Evolutionary conservation across 2,329 filamentous ascomycete genomes (phyloP), one percentile per base, ranked within the genome.

Genomic region (Aspergillaceae sp.): DNA sequence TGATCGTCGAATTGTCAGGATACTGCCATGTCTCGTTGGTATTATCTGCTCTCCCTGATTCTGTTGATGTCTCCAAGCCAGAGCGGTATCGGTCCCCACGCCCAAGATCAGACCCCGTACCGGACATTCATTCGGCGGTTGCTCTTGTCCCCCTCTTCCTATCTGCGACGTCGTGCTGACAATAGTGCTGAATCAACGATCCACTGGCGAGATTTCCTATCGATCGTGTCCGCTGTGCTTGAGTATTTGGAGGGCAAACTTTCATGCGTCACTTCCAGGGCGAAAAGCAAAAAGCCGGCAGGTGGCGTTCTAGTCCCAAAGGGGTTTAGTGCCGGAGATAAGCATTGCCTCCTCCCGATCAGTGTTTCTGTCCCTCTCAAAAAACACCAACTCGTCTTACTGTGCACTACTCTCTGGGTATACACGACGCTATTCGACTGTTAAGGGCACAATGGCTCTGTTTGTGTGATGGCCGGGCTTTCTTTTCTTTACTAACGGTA

Each of bases 1-100:
- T 69, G 51, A 54, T 69, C 50, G 54, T 56, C 48, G 55, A 53
- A 50, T 54, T 51, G 46, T 64, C 58, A 65, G 61, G 55, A 55
- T 54, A 56, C 37, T 58, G 50, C 59, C 61, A 66, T 62, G 53
- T 38, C 19, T 28, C 26, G 45, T 28, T 38, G 47, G 19, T 19
- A 19, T 19, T 19, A 49, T 45, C 47, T 45, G 45, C 52, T 47
- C 38, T 38, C 26, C 27, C 36, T 38, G 36, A 19, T 26, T 8
- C 11, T 38, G 11, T 19, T 26, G 19, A 26, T 38, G 11, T 45
- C 36, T 51, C 46, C 19, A 19, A 19, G 48, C 46, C 42, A 30
- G 52, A 51, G 51, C 49, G 47, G 52, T 56, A 54, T 54, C 53
- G 58, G 51, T 55, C 53, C 49, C 48, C 52, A 48, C 49, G 51